phyloP scores from a whole-genome alignment of 1,284 basidiomycete genomes.

The Cryptococcus maquisensis region DNA sequence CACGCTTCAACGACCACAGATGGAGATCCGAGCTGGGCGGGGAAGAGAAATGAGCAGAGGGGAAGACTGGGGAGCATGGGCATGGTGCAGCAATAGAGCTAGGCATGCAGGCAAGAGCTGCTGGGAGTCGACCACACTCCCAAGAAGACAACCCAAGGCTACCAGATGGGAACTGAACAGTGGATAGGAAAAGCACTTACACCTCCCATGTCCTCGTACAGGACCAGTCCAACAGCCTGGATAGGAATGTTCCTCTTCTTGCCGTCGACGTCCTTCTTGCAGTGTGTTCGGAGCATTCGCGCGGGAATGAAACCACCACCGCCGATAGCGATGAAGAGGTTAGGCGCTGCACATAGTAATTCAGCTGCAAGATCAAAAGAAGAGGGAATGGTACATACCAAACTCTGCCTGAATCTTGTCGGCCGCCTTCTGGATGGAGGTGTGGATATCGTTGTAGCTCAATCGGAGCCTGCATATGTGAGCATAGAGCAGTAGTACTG shows the following conservation, averaged over 20 bases:
- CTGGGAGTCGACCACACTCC: too few relatives aligned
- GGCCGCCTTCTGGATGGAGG: conserved; percentile 43
- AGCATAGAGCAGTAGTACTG: not conserved
- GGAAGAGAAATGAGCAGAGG: too few relatives aligned
- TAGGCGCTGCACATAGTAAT: conserved; percentile 23
- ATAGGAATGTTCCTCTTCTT: conserved; percentile 80
- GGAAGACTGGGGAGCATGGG: too few relatives aligned
- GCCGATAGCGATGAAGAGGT: conserved; percentile 47
- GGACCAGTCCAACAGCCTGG: conserved; percentile 80
- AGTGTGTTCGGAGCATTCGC: conserved; percentile 84
- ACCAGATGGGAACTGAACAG: not conserved
- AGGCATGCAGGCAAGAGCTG: too few relatives aligned
- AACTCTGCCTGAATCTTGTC: conserved; percentile 47
- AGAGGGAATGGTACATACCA: conserved; percentile 24
- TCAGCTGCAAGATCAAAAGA: not conserved
- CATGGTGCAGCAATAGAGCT: too few relatives aligned
- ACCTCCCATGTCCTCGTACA: conserved; percentile 81
- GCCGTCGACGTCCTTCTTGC: conserved; percentile 60
- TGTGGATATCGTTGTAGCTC: conserved; percentile 50
- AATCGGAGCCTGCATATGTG: conserved; percentile 30
- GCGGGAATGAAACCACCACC: conserved; percentile 86
- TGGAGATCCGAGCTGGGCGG: too few relatives aligned
- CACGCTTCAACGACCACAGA: too few relatives aligned
- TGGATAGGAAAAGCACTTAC: conserved; percentile 23
- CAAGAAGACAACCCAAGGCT: too few relatives aligned